These are phyloP conservation scores for Fusarium ramigenum DNA, from an alignment of 2,329 filamentous ascomycete species.

Conservation along the genomic window DNA sequence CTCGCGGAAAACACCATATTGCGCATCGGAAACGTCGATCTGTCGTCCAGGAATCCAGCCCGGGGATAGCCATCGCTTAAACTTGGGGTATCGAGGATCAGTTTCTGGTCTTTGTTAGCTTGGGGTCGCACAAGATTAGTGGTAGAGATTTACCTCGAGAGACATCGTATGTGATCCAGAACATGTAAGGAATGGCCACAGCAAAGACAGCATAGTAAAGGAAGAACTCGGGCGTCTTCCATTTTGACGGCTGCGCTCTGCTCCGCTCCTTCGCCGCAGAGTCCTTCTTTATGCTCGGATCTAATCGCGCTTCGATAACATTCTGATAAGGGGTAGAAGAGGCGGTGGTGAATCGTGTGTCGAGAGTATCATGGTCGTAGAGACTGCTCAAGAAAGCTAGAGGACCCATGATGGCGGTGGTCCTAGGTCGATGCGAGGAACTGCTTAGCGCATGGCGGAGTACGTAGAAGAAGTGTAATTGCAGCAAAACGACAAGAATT, in stretches of 20 bases:
- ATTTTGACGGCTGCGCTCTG: constrained; percentile 72
- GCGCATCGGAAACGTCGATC: constrained; percentile 90
- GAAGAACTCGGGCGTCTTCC: constrained; percentile 87
- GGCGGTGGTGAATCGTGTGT: constrained; percentile 72
- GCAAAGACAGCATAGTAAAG: constrained; percentile 78
- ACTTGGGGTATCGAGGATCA: constrained; percentile 83
- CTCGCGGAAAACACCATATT: constrained; percentile 85
- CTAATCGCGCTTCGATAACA: constrained; percentile 61
- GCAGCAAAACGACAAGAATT: neutral
- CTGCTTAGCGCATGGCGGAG: constrained; percentile 39
- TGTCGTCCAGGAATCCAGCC: constrained; percentile 95
- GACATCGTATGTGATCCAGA: constrained; percentile 86
- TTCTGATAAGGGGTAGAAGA: constrained; percentile 73
- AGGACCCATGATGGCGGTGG: constrained; percentile 52
- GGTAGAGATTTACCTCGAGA: constrained; percentile 72
- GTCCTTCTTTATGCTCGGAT: constrained; percentile 50
- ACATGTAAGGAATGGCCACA: constrained; percentile 81
- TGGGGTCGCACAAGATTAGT: neutral
- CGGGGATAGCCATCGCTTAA: constrained; percentile 72
- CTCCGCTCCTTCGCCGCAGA: constrained; percentile 50
- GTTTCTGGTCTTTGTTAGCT: constrained; percentile 64
- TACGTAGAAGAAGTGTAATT: neutral
- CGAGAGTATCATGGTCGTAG: constrained; percentile 72
- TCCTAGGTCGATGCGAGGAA: constrained; percentile 12
- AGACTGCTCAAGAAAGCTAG: constrained; percentile 59